Base-by-base conservation (phyloP, 2,329 filamentous ascomycete genomes). In the Cordyceps javanica region DNA sequence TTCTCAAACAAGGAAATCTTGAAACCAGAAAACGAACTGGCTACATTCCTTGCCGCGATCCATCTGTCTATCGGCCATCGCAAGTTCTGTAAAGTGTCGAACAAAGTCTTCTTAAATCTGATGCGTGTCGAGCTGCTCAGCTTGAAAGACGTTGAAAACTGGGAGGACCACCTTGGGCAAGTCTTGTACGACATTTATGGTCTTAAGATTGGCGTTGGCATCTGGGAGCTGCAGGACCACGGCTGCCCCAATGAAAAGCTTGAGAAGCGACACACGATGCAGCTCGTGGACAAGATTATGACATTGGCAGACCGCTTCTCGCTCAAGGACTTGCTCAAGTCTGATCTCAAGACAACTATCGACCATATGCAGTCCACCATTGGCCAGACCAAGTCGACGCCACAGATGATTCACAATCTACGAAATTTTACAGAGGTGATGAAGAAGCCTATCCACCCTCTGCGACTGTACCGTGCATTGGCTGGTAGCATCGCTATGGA, bases 291-390 rank as follows among this genome's bases (percentile, higher is more conserved):
- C 61, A 89, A 92, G 66, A 83, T 97, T 38, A 87, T 95, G 67
- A 77, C 83, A 36, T 85, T 97, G 59, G 90, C 90, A 2, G 87
- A 87, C 51, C 86, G 89, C 60, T 87, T 97, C 77, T 87, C 90
- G 23, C 89, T 96, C 75, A 96, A 93, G 66, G 94, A 97, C 63
- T 75, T 97, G 19, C 83, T 91, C 16, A 97, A 96, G 70, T 94
- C 91, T 16, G 91, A 97, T 57, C 77, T 99, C 55, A 95, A 93
- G 69, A 84, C 81, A 16, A 91, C 91, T 0, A 94, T 99, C 59
- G 94, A 99, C 59, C 91, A 92, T 64, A 90, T 99, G 73, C 92
- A 97, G 69, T 86, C 90, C 63, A 87, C 90, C 5, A 87, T 97
- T 55, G 91, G 90, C 1, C 82, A 83, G 55, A 83, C 88, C 28